Evolutionary conservation across 2,329 filamentous ascomycete genomes (phyloP).

Genomic region (Coniochaeta hoffmannii): DNA sequence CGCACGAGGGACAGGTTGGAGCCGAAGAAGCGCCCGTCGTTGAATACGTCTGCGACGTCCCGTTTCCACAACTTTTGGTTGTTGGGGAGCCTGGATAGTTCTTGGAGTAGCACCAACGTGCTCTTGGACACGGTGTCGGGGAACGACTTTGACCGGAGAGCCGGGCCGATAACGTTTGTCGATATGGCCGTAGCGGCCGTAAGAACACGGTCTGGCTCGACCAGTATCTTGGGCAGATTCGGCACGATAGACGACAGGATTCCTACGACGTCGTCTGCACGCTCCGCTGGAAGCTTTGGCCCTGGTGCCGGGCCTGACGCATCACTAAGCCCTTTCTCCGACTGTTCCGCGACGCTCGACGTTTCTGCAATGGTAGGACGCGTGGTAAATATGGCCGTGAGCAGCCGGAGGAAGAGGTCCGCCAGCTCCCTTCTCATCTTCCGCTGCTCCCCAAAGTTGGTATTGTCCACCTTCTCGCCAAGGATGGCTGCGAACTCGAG

Average conservation of each 20-base stretch:
- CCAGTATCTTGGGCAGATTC: conserved; percentile 72
- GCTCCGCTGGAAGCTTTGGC: conserved; percentile 29
- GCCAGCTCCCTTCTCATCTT: conserved; percentile 87
- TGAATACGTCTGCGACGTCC: conserved; percentile 86
- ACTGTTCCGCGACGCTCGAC: conserved; percentile 20
- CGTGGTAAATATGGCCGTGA: conserved; percentile 92
- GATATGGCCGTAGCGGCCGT: conserved; percentile 76
- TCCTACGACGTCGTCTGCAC: conserved; percentile 68
- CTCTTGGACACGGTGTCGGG: conserved; percentile 73
- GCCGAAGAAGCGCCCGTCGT: conserved; percentile 80
- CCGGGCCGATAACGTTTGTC: conserved; percentile 72
- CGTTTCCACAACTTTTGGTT: conserved; percentile 89
- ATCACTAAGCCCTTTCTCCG: conserved; percentile 32
- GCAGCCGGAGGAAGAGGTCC: conserved; percentile 78
- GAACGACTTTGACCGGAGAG: conserved; percentile 76
- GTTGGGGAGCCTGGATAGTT: conserved; percentile 69
- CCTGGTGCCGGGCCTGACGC: conserved; percentile 18
- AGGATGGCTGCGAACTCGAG: conserved; percentile 85
- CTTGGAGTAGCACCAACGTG: conserved; percentile 65
- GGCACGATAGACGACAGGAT: conserved; percentile 76
- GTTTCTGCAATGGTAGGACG: conserved; percentile 64
- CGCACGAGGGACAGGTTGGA: conserved; percentile 58
- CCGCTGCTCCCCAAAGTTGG: conserved; percentile 89
- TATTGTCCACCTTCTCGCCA: conserved; percentile 95
- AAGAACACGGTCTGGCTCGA: conserved; percentile 77